phyloP scores from a whole-genome alignment of 345 rosid genomes.

The Lepidium aucheri region DNA sequence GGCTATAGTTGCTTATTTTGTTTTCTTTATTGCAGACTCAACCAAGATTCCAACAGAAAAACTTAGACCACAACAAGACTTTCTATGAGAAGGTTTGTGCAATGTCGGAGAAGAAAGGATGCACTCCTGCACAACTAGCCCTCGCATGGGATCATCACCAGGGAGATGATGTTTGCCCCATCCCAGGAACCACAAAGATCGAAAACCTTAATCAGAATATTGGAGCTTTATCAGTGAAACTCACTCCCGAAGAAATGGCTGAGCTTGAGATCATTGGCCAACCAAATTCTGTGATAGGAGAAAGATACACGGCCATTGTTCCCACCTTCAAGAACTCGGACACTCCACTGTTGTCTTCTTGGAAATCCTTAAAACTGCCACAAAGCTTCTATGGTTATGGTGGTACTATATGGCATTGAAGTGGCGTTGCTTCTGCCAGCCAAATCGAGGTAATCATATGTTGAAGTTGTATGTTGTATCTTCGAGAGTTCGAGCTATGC shows the following conservation, averaged over 20 bases:
- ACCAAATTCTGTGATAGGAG: constrained; percentile 35
- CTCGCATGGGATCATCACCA: too few species aligned
- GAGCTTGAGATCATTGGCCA: constrained; percentile 44
- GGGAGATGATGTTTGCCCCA: constrained; percentile 51
- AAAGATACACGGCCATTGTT: not conserved
- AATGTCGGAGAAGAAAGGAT: too few species aligned
- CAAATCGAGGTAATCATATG: not conserved
- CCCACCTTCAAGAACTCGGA: constrained; percentile 25
- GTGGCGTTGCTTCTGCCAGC: not conserved
- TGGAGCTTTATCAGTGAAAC: constrained; percentile 50
- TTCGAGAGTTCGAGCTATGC: not conserved
- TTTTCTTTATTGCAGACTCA: too few species aligned
- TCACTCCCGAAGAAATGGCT: constrained; percentile 41
- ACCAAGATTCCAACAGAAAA: too few species aligned
- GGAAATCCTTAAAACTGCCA: too few species aligned
- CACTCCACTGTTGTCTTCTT: constrained; percentile 46
- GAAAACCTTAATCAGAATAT: constrained; percentile 54
- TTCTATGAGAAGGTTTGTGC: too few species aligned
- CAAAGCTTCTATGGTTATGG: too few species aligned
- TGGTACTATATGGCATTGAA: not conserved
- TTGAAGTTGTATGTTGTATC: not conserved
- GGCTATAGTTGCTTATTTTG: too few species aligned
- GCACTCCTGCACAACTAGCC: too few species aligned
- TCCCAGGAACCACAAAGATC: constrained; percentile 55
- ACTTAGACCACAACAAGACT: too few species aligned